Evolutionary conservation across 768 basidiomycete genomes (phyloP).

Genomic region (Rhodosporidiobolus odoratus): DNA sequence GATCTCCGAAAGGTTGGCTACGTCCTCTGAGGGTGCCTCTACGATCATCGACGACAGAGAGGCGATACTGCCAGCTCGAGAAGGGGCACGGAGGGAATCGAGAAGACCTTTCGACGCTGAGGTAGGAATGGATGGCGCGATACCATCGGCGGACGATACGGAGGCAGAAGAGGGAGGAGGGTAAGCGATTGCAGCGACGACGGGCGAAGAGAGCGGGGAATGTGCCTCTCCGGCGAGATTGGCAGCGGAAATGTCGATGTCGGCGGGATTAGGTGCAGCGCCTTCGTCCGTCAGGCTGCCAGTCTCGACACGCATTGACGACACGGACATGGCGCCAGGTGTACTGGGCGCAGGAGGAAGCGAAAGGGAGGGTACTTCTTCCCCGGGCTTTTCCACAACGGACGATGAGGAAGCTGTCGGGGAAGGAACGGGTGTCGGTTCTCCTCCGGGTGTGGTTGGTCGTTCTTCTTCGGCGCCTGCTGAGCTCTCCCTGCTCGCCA

Average conservation of each 20-base stretch:
- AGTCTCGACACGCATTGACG: conserved; percentile 30
- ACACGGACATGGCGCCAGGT: conserved; percentile 26
- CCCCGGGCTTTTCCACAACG: neutral
- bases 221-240: neutral
- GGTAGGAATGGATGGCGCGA: neutral
- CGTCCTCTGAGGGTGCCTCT: conserved; percentile 22
- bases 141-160: conserved; percentile 3
- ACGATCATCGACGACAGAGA: conserved; percentile 31
- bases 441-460: neutral
- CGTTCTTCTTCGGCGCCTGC: neutral
- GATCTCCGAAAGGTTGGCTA: conserved; percentile 6
- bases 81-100: neutral
- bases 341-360: conserved; percentile 15
- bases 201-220: conserved; percentile 1
- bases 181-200: neutral
- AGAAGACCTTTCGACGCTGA: conserved; percentile 1
- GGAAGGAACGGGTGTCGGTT: conserved; percentile 1
- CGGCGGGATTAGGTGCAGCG: neutral
- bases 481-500: neutral
- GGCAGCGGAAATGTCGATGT: neutral
- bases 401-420: neutral
- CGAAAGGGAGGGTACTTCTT: neutral
- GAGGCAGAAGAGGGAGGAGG: neutral
- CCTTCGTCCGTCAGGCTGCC: conserved; percentile 26
- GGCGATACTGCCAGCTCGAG: conserved; percentile 8